phyloP scores from a whole-genome alignment of 345 rosid genomes.

The Physaria fendleri region DNA sequence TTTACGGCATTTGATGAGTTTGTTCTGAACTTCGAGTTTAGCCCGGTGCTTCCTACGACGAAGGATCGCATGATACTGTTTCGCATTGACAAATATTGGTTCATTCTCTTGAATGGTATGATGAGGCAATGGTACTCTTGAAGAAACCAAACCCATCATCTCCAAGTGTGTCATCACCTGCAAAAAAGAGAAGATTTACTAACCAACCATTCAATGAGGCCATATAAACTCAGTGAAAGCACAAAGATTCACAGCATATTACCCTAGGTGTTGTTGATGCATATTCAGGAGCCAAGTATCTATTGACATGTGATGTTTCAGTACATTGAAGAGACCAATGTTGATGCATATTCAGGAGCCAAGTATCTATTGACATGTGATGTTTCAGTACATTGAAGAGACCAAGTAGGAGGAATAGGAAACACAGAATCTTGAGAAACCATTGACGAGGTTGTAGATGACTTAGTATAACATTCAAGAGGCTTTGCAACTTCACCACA shows the following conservation, averaged over 20 bases:
- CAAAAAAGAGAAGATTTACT: no score
- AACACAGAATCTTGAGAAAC: conserved; percentile 37
- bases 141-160: conserved; percentile 38
- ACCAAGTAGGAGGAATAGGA: conserved; percentile 30
- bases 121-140: conserved; percentile 52
- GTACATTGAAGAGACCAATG: conserved; percentile 37
- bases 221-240: no score
- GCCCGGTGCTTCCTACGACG: conserved; percentile 65
- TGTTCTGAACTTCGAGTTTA: conserved; percentile 66
- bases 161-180: conserved; percentile 46
- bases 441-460: conserved; percentile 17
- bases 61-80: conserved; percentile 65
- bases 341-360: conserved; percentile 34
- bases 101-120: conserved; percentile 38
- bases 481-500: conserved; percentile 41
- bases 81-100: conserved; percentile 61
- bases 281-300: conserved; percentile 33
- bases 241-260: conserved; percentile 1
- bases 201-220: no score
- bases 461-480: conserved; percentile 33
- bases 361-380: conserved; percentile 35
- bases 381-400: conserved; percentile 38
- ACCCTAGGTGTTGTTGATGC: conserved; percentile 48
- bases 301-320: conserved; percentile 36
- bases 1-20: conserved; percentile 51